phyloP scores from a whole-genome alignment of 257 asterid genomes.

The Nicotiana attenuata region DNA sequence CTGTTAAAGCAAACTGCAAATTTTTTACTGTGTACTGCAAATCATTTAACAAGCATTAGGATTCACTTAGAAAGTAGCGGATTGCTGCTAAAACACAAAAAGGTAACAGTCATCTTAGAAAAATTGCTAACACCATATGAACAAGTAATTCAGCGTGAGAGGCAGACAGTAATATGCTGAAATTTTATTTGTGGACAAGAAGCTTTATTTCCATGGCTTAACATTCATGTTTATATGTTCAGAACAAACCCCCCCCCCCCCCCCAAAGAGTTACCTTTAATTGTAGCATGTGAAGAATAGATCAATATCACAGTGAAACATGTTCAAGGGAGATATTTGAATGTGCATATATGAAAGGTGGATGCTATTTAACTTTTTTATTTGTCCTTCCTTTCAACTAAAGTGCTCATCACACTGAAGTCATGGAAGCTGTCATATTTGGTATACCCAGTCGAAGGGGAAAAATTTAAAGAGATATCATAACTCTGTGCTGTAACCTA shows the following conservation, averaged over 20 bases:
- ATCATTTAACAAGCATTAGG: neutral
- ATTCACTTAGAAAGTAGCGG: neutral
- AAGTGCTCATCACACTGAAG: neutral
- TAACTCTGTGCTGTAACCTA: neutral
- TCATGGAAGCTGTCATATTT: neutral
- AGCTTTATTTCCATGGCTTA: neutral
- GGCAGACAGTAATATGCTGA: neutral
- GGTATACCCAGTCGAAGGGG: neutral
- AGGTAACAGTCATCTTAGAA: neutral
- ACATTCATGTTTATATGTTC: neutral
- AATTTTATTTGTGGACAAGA: neutral
- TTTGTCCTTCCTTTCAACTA: neutral
- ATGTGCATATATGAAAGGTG: neutral
- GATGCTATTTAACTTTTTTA: neutral
- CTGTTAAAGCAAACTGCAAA: slow-evolving; percentile 71
- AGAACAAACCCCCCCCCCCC: neutral
- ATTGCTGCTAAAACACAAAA: neutral
- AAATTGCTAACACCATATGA: neutral
- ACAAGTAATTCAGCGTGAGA: neutral
- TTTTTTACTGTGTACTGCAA: slow-evolving; percentile 51
- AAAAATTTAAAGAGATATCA: neutral
- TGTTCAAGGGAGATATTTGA: neutral
- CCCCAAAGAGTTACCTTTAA: neutral
- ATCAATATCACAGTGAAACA: neutral
- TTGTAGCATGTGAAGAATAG: neutral